A percentile compares a stretch with the other conserved stretches of the same genome.
Conservation (phyloP, 371 early-diverging fungal genomes). For the Rhizomucor miehei region DNA sequence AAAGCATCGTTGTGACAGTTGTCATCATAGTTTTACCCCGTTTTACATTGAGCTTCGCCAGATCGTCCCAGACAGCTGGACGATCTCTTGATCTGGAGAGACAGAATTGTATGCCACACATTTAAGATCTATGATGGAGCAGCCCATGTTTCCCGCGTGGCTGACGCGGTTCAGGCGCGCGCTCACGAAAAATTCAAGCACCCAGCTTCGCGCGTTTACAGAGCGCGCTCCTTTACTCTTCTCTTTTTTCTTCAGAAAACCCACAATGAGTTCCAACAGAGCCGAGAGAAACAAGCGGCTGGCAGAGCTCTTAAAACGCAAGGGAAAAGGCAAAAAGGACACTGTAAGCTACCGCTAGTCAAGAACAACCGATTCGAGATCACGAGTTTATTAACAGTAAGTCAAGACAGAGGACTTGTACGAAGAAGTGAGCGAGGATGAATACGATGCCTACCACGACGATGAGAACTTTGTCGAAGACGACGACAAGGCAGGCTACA, state of each 20-base stretch:
- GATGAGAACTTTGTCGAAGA: slow-evolving; percentile 82
- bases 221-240: neutral
- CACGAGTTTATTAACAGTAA: slow-evolving; percentile 3
- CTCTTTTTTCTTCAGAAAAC: neutral
- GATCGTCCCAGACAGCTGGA: slow-evolving; percentile 31
- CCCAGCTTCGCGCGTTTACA: neutral
- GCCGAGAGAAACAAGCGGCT: too few relatives aligned
- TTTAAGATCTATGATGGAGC: slow-evolving; percentile 1
- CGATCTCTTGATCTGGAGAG: slow-evolving; percentile 11
- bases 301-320: too few relatives aligned
- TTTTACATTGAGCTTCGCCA: slow-evolving; percentile 43
- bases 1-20: neutral
- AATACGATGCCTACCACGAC: slow-evolving; percentile 50
- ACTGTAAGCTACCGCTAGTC: too few relatives aligned
- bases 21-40: slow-evolving; percentile 31
- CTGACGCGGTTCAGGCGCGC: neutral
- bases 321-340: too few relatives aligned
- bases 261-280: too few relatives aligned
- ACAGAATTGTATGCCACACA: slow-evolving; percentile 50
- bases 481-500: slow-evolving; percentile 83
- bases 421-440: slow-evolving; percentile 59
- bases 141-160: neutral
- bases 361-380: too few relatives aligned
- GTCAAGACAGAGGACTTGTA: slow-evolving; percentile 41
- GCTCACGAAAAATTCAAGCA: neutral